Conservation (phyloP, 2,329 filamentous ascomycete genomes). For the Phialocephala subalpina region DNA sequence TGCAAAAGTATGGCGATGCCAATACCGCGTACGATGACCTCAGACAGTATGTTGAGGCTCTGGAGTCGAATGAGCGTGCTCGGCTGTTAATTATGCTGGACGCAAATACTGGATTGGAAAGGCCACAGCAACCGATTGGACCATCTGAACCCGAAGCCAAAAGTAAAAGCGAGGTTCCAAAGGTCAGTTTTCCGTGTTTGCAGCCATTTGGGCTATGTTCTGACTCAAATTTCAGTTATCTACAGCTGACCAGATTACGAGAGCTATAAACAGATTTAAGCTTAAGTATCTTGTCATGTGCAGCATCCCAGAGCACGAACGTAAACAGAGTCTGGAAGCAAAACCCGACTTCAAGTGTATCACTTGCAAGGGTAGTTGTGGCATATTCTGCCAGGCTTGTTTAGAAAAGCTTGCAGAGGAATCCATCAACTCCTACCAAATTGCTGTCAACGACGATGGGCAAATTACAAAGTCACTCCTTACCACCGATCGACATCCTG, state of each 20-base stretch:
- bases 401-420: slow-evolving; percentile 33
- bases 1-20: slow-evolving; percentile 40
- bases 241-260: slow-evolving; percentile 35
- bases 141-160: background rate
- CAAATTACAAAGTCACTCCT: slow-evolving; percentile 39
- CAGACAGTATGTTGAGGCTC: slow-evolving; percentile 36
- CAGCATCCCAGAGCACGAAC: slow-evolving; percentile 37
- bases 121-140: background rate
- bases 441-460: slow-evolving; percentile 37
- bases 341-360: slow-evolving; percentile 24
- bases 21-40: slow-evolving; percentile 44
- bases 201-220: background rate
- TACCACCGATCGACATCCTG: slow-evolving; percentile 45
- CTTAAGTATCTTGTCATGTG: slow-evolving; percentile 39
- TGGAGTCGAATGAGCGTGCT: slow-evolving; percentile 32
- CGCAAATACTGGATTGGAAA: slow-evolving; percentile 16
- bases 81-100: slow-evolving; percentile 28
- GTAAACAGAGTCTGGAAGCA: slow-evolving; percentile 18
- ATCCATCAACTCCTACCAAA: slow-evolving; percentile 34
- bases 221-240: slow-evolving; percentile 31
- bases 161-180: slow-evolving; percentile 1
- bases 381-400: slow-evolving; percentile 32
- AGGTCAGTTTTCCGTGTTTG: background rate
- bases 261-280: slow-evolving; percentile 40
- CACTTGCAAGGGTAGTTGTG: slow-evolving; percentile 33